Evolutionary conservation across 306 rosid genomes (phyloP).

Genomic region (Castanea crenata): DNA sequence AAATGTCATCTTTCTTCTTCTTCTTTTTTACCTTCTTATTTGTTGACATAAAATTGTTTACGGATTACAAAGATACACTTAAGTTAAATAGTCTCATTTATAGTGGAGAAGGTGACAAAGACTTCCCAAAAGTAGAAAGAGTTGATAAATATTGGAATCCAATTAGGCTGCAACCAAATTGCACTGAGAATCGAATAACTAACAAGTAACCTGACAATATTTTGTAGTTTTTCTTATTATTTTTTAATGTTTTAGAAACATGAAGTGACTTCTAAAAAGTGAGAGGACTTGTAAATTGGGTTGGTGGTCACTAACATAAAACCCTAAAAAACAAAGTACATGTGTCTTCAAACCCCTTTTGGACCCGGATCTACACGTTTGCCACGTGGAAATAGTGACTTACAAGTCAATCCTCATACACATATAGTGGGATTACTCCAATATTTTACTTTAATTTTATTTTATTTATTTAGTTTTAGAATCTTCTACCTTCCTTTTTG

Average conservation of each 20-base stretch:
- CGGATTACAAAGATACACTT: neutral
- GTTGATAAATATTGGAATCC: neutral
- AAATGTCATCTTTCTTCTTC: neutral
- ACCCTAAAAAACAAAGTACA: neutral
- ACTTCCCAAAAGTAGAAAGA: neutral
- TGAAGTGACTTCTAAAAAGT: constrained; percentile 6
- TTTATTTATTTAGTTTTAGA: no score
- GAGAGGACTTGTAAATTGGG: neutral
- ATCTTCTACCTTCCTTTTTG: no score
- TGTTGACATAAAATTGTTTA: neutral
- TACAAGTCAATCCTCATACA: neutral
- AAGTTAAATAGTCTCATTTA: neutral
- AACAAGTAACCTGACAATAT: neutral
- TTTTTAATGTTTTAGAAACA: neutral
- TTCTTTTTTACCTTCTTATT: neutral
- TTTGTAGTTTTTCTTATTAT: neutral
- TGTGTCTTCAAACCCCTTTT: neutral
- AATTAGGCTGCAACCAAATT: neutral
- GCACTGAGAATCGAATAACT: neutral
- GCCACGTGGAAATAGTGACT: neutral
- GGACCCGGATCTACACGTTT: neutral
- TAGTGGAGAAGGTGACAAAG: neutral
- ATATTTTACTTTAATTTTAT: no score
- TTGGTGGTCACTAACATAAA: neutral
- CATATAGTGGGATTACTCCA: no score